These are phyloP conservation scores for Chloris gayana DNA, from an alignment of 176 grass and related monocot species.

Conservation along the genomic window DNA sequence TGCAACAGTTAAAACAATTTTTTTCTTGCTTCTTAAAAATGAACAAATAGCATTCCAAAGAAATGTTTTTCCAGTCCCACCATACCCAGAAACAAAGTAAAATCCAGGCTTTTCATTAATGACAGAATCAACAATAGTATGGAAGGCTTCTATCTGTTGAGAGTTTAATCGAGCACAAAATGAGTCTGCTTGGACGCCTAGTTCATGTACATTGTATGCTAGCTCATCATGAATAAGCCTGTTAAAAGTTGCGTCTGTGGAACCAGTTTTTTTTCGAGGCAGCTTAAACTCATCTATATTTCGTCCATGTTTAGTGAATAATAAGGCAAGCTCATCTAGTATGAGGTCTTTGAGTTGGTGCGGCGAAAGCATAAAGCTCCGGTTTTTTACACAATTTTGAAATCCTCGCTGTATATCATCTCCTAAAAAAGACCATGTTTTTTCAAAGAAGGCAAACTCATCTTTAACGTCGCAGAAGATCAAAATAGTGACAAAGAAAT, in stretches of 20 bases:
- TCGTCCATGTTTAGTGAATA: neutral
- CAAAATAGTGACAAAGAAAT: no score
- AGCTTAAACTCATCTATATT: neutral
- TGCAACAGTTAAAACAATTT: no score
- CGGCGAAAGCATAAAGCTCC: neutral
- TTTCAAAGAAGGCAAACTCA: no score
- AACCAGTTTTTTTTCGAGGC: fast-evolving
- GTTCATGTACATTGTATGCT: neutral
- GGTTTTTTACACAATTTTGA: neutral
- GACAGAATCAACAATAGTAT: neutral
- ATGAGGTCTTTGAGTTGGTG: neutral
- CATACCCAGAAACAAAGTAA: conserved; percentile 14
- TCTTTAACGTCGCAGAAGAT: no score
- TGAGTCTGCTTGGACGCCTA: neutral
- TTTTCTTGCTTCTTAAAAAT: neutral
- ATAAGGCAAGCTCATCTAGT: neutral
- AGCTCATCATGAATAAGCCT: neutral
- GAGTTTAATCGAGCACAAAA: neutral
- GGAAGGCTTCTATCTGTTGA: neutral
- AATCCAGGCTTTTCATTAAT: neutral
- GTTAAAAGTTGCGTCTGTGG: neutral
- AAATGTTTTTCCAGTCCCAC: neutral
- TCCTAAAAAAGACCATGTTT: neutral
- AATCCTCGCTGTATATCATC: neutral
- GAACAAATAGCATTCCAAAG: neutral